phyloP scores from a whole-genome alignment of 2,329 filamentous ascomycete species.

The Ophiostoma ulmi region DNA sequence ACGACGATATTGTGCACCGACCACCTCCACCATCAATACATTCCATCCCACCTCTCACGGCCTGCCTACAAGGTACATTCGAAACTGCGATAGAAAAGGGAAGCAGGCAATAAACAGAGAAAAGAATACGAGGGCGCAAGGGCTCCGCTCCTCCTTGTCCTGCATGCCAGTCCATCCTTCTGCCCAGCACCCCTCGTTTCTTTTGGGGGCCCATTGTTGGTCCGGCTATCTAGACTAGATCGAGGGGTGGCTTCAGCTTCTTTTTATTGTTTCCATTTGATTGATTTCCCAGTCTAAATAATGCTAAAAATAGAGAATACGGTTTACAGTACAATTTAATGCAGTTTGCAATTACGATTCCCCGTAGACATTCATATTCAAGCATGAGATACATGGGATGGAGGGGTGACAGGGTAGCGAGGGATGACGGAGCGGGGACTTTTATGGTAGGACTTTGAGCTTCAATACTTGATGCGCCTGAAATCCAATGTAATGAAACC shows the following conservation, averaged over 20 bases:
- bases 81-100: not conserved
- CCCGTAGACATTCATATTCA: not conserved
- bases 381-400: no score
- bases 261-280: not conserved
- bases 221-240: not conserved
- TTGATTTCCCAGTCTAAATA: not conserved
- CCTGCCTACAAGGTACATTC: not conserved
- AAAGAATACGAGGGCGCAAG: not conserved
- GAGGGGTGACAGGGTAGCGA: not conserved
- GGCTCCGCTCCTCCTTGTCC: constrained; percentile 11
- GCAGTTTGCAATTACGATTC: not conserved
- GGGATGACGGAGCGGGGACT: not conserved
- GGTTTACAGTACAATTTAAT: not conserved
- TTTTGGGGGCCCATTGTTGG: not conserved
- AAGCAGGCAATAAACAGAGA: not conserved
- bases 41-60: not conserved
- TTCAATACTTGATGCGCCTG: not conserved
- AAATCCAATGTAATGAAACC: not conserved
- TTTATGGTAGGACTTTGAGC: not conserved
- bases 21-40: not conserved
- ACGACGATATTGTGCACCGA: not conserved
- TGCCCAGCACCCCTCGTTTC: constrained; percentile 4
- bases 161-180: constrained; percentile 8
- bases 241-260: not conserved
- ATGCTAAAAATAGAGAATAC: not conserved